These are phyloP conservation scores for Glonium stellatum DNA, from an alignment of 495 filamentous ascomycete genomes.

Conservation along the genomic window DNA sequence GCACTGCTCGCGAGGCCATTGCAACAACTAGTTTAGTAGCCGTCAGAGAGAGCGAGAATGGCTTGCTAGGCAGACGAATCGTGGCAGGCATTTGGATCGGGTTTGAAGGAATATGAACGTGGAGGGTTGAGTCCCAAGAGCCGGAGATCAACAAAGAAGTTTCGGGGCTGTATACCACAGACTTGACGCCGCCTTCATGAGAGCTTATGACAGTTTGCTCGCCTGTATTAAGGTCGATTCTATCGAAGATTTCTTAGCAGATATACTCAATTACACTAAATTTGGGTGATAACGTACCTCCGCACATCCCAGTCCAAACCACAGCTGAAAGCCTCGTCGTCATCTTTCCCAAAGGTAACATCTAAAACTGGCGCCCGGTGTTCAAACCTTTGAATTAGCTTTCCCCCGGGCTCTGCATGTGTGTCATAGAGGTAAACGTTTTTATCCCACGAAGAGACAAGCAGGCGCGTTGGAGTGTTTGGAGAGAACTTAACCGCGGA, in stretches of 20 bases:
- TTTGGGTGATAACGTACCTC: conserved; percentile 44
- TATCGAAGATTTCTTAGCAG: conserved; percentile 28
- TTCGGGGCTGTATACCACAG: conserved; percentile 70
- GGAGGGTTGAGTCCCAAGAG: conserved; percentile 88
- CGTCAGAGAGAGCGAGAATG: conserved; percentile 75
- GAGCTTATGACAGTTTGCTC: conserved; percentile 68
- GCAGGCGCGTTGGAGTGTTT: conserved; percentile 57
- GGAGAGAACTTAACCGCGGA: conserved; percentile 81
- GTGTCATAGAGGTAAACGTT: conserved; percentile 85
- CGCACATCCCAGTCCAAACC: conserved; percentile 81
- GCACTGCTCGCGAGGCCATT: conserved; percentile 83
- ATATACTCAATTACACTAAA: not conserved
- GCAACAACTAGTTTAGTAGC: conserved; percentile 83
- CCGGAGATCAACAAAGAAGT: conserved; percentile 74
- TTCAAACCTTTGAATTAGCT: conserved; percentile 63
- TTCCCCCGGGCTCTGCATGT: conserved; percentile 52
- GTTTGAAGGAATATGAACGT: conserved; percentile 60
- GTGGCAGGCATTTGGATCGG: conserved; percentile 44
- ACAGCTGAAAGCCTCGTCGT: conserved; percentile 73
- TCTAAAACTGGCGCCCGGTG: conserved; percentile 83
- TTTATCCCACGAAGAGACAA: conserved; percentile 93
- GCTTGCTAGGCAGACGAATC: conserved; percentile 70
- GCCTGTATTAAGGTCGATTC: conserved; percentile 65
- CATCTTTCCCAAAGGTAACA: conserved; percentile 79
- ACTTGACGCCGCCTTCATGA: conserved; percentile 71